Conservation (phyloP, 2,329 filamentous ascomycete genomes). For the Epichloe bromicola region DNA sequence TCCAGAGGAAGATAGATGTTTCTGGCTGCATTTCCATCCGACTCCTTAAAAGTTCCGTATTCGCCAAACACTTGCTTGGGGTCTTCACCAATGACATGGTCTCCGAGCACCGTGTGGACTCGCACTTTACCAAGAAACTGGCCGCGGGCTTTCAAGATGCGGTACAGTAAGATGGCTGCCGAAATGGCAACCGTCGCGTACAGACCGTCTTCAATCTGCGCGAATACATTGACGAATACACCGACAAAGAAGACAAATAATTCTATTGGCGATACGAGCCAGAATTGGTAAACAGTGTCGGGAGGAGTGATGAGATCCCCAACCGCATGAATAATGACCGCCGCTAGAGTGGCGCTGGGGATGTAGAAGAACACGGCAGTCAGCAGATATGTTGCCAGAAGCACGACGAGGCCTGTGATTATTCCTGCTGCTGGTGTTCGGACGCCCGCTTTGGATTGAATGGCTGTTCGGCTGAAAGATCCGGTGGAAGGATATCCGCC, state of each 20-base stretch:
- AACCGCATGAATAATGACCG: conserved; percentile 91
- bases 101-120: conserved; percentile 70
- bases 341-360: conserved; percentile 64
- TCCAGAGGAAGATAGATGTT: conserved; percentile 81
- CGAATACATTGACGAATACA: conserved; percentile 80
- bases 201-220: conserved; percentile 80
- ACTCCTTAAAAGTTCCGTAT: conserved; percentile 43
- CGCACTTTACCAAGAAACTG: conserved; percentile 57
- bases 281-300: conserved; percentile 88
- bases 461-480: conserved; percentile 91
- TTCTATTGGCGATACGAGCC: conserved; percentile 82
- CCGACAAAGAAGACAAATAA: conserved; percentile 87
- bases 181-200: conserved; percentile 76
- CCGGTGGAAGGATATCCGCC: conserved; percentile 88
- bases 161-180: conserved; percentile 65
- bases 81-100: conserved; percentile 56
- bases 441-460: conserved; percentile 94
- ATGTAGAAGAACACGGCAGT: conserved; percentile 91
- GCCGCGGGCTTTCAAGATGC: conserved; percentile 70
- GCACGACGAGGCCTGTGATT: conserved; percentile 72
- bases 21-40: conserved; percentile 39
- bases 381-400: conserved; percentile 81
- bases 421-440: conserved; percentile 82
- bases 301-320: conserved; percentile 85
- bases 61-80: conserved; percentile 31